These are phyloP conservation scores for Nelumbo lutea DNA, from an alignment of 164 flowering plant species.

Conservation along the genomic window DNA sequence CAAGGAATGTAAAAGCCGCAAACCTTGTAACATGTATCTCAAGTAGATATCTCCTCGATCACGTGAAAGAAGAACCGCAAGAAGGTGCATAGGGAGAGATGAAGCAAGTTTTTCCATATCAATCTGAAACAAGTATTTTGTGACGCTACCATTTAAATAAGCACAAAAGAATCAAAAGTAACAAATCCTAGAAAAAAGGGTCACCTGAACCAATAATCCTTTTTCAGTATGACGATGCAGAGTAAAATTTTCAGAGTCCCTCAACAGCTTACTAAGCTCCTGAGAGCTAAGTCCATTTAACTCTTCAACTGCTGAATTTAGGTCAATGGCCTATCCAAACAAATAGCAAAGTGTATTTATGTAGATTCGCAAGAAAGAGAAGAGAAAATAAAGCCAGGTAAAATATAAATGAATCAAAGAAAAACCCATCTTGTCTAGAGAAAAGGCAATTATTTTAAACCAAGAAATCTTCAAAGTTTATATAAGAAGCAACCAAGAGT, in stretches of 20 bases:
- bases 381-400: background rate
- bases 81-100: slow-evolving; percentile 78
- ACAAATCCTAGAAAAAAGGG: background rate
- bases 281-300: slow-evolving; percentile 60
- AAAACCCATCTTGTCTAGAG: background rate
- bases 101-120: slow-evolving; percentile 69
- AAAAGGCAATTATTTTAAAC: background rate
- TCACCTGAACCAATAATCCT: slow-evolving; percentile 61
- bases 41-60: slow-evolving; percentile 47
- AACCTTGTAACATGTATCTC: slow-evolving; percentile 62
- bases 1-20: slow-evolving; percentile 69
- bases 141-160: background rate
- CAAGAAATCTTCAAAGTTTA: background rate
- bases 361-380: background rate
- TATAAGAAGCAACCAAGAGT: background rate
- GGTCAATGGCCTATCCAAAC: slow-evolving; percentile 59
- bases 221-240: slow-evolving; percentile 33
- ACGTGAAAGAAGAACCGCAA: slow-evolving; percentile 59
- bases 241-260: slow-evolving; percentile 57
- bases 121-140: slow-evolving; percentile 49
- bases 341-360: slow-evolving; percentile 2
- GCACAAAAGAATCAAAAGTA: slow-evolving; percentile 1
- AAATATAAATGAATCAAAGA: background rate
- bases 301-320: slow-evolving; percentile 59
- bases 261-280: slow-evolving; percentile 63